Evolutionary conservation across 768 basidiomycete genomes (phyloP), one percentile per base, ranked within the genome.

Genomic region (Lentinus tigrinus): DNA sequence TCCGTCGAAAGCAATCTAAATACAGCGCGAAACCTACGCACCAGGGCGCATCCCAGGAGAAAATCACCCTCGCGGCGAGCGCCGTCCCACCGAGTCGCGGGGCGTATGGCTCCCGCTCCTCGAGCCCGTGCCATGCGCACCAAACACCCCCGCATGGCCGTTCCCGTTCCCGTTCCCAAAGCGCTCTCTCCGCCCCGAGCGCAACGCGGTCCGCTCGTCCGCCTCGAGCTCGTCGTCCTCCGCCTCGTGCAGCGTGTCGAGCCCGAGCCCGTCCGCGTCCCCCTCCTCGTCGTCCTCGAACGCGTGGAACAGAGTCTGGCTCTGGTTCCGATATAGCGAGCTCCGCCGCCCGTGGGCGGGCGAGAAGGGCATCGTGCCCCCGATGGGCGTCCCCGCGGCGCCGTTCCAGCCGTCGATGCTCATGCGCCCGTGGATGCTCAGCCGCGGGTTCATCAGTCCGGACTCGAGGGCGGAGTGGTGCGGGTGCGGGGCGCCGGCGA

Each of bases 321-420:
- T 78, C 66, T 89, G 88, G 2, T 82, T 76, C 24, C 86, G 83
- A 64, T 88, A 88, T 13, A 88, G 73, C 17, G 86, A 87, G 54
- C 78, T 79, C 63, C 85, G 79, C 34, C 90, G 83, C 9, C 83
- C 85, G 64, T 93, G 90, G 19, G 77, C 72, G 0, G 75, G 72
- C 57, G 65, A 71, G 66, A 24, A 63, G 10, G 63, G 64, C 27
- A 54, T 47, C n/a, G 69, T 58, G 56, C 71, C 61, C 52, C 73
- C 68, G 44, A 69, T 61, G 42, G 72, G 69, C 54, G 70, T 59
- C 40, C 66, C 71, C 58, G 69, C 68, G 49, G 69, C 54, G 21
- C 76, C 81, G 57, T 77, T 76, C 89, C 91, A 93, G 2, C 84
- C 85, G 58, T 96, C 95, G 47, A 90, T 73, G 5, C 92, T 94